A percentile compares a stretch with the other conserved stretches of the same genome.
phyloP scores from a whole-genome alignment of 164 flowering plant genomes.

The Amborella trichopoda region DNA sequence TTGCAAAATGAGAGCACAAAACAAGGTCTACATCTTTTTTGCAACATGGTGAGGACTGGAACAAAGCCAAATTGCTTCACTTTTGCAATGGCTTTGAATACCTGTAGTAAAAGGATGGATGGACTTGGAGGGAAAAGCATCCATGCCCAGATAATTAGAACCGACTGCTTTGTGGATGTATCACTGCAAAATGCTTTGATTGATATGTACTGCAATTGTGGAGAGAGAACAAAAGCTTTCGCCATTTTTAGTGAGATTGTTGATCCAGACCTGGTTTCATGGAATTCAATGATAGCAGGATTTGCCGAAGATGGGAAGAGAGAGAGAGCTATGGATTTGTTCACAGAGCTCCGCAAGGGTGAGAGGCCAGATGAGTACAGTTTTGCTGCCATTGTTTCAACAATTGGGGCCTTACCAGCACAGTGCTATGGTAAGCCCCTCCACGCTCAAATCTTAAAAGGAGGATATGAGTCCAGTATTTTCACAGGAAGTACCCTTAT shows the following conservation, averaged over 20 bases:
- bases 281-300: constrained; percentile 77
- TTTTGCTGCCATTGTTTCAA: constrained; percentile 44
- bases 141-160: constrained; percentile 48
- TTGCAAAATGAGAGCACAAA: constrained; percentile 33
- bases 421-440: constrained; percentile 47
- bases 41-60: constrained; percentile 34
- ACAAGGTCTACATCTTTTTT: constrained; percentile 31
- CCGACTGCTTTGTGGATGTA: constrained; percentile 29
- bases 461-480: constrained; percentile 38
- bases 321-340: constrained; percentile 43
- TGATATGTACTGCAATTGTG: constrained; percentile 69
- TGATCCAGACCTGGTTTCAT: constrained; percentile 56
- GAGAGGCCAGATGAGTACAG: constrained; percentile 72
- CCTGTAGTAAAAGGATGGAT: constrained; percentile 34
- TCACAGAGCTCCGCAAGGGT: constrained; percentile 24
- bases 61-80: constrained; percentile 45
- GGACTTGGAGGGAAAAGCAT: constrained; percentile 26
- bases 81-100: constrained; percentile 58
- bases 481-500: constrained; percentile 55
- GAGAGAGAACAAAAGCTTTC: constrained; percentile 30
- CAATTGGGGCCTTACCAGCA: constrained; percentile 22
- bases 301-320: constrained; percentile 42
- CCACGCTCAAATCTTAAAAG: constrained; percentile 45
- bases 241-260: constrained; percentile 34
- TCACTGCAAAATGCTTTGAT: constrained; percentile 66